Evolutionary conservation across 2,329 filamentous ascomycete genomes (phyloP), one percentile per base, ranked within the genome.

Genomic region (Aspergillus tamarii): DNA sequence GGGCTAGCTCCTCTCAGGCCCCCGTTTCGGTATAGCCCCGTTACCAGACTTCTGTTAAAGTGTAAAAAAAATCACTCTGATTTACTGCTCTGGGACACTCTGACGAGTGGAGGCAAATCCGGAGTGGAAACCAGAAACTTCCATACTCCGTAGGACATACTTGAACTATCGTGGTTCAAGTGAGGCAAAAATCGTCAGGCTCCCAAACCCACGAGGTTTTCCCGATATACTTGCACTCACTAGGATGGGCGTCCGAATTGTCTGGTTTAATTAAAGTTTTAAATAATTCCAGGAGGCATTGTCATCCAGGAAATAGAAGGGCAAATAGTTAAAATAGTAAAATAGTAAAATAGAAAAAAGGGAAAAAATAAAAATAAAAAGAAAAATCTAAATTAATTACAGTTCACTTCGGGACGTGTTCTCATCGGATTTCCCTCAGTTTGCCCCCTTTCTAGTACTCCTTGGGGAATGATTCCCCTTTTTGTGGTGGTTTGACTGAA

Each of bases 51-150:
- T 41, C 16, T 41, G 36, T 41, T 41, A 41, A 41, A 41, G 9
- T 21, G 11, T 46, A 46, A 46, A 36, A 32, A 36, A 14, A 36
- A 6, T 36, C 12, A 14, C 5, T 36, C 11, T 7, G 14, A 36
- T 14, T 36, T 36, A 36, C 43, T 46, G 43, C 43, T 46, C 43
- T 21, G n/a, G n/a, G 45, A 26, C 21, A 48, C 45, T 26, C 28
- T 32, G 5, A 30, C 28, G 28, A 32, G 48, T 52, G 48, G 30
- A 46, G 46, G 46, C 50, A 53, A 43, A 57, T 52, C 48, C 48
- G 32, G 39, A 45, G 36, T n/a, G 36, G 55, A 30, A 39, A 55
- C 52, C 21, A 36, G 52, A 55, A 55, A 55, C 52, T 55, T 55
- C 52, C 52, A 55, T 55, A 14, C 16, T 41, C 6, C 36, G 26